Evolutionary conservation across 768 basidiomycete species (phyloP).

Genomic region (Cystofilobasidium capitatum): DNA sequence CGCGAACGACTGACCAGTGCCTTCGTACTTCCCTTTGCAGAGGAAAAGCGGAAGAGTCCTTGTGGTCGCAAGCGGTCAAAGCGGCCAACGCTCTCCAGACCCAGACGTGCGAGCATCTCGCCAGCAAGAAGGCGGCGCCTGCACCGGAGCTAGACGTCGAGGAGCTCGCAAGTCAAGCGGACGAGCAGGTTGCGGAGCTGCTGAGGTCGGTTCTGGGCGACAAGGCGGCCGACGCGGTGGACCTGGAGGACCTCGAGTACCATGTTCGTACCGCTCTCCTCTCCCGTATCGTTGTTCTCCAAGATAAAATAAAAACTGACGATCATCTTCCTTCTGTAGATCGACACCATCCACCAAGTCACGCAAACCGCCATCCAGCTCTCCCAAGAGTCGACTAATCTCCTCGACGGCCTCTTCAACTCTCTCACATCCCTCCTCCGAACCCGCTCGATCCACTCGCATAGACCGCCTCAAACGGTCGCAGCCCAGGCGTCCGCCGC

Average conservation of each 20-base stretch:
- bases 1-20: neutral
- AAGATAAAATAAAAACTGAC: neutral
- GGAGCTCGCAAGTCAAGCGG: neutral
- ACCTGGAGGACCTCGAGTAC: conserved; percentile 18
- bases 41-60: conserved; percentile 23
- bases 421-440: conserved; percentile 13
- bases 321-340: neutral
- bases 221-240: conserved; percentile 5
- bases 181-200: neutral
- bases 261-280: conserved; percentile 8
- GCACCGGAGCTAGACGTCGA: neutral
- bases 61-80: conserved; percentile 24
- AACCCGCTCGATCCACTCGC: neutral
- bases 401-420: conserved; percentile 18
- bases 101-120: conserved; percentile 11
- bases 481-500: neutral
- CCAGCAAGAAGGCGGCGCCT: neutral
- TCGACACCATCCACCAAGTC: conserved; percentile 22
- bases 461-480: neutral
- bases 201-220: conserved; percentile 4
- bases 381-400: conserved; percentile 14
- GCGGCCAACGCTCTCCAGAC: conserved; percentile 26
- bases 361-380: conserved; percentile 25
- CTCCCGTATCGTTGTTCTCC: neutral
- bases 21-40: neutral